A percentile compares a stretch with the other conserved stretches of the same genome.
Conservation (phyloP, 805 yeast genomes). For the Cyberlindnera suaveolens region DNA sequence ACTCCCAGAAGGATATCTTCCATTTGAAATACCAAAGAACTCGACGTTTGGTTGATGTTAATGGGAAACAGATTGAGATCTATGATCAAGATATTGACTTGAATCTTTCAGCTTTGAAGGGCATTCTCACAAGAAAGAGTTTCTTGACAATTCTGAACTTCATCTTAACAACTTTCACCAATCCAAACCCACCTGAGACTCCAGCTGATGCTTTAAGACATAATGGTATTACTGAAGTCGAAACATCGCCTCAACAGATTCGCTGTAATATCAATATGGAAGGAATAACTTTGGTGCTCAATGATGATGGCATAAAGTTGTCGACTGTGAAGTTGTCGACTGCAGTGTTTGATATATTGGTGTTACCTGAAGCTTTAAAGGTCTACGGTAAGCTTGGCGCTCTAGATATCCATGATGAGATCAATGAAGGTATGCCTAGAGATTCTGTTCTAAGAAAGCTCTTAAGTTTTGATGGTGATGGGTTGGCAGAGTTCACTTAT, state of each 20-base stretch:
- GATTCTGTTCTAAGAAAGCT: slow-evolving; percentile 58
- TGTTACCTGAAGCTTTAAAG: slow-evolving; percentile 74
- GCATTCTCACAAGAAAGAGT: slow-evolving; percentile 72
- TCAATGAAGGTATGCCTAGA: slow-evolving; percentile 53
- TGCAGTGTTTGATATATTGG: slow-evolving; percentile 58
- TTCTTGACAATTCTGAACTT: slow-evolving; percentile 74
- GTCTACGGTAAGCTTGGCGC: slow-evolving; percentile 73
- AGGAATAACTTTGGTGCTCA: slow-evolving; percentile 66
- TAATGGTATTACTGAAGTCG: slow-evolving; percentile 49
- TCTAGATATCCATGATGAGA: slow-evolving; percentile 69
- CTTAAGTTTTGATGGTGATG: slow-evolving; percentile 73
- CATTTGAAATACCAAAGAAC: slow-evolving; percentile 50
- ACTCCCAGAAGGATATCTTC: slow-evolving; percentile 44
- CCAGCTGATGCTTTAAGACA: slow-evolving; percentile 71
- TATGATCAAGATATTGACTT: slow-evolving; percentile 73
- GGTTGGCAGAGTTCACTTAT: slow-evolving; percentile 75
- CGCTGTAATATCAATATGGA: slow-evolving; percentile 62
- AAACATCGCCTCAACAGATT: slow-evolving; percentile 66
- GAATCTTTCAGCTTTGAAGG: slow-evolving; percentile 69
- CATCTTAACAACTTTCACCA: slow-evolving; percentile 79
- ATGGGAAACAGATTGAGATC: slow-evolving; percentile 51
- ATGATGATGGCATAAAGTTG: slow-evolving; percentile 76
- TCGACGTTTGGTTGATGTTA: slow-evolving; percentile 52
- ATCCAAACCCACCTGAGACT: slow-evolving; percentile 62
- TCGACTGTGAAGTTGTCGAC: slow-evolving; percentile 74